These are phyloP conservation scores for Leccinum fallax DNA, from an alignment of 1,284 basidiomycete genomes.

Conservation along the genomic window DNA sequence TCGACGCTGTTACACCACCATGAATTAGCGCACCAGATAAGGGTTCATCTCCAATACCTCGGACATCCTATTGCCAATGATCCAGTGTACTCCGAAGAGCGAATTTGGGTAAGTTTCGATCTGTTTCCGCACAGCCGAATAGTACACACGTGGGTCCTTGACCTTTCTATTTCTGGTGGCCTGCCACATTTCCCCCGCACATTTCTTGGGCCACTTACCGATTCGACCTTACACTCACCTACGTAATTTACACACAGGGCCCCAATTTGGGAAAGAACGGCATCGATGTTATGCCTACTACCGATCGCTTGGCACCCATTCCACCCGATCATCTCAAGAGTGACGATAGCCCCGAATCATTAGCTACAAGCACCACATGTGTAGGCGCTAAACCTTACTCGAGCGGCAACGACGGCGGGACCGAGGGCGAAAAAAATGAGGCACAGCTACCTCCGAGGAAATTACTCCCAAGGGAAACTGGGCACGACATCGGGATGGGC, in stretches of 20 bases:
- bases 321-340: constrained; percentile 58
- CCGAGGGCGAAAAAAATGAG: constrained; percentile 16
- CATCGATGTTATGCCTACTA: constrained; percentile 69
- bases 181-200: background rate
- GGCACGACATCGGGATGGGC: constrained; percentile 86
- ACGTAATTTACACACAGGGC: constrained; percentile 50
- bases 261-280: constrained; percentile 78
- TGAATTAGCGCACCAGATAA: constrained; percentile 83
- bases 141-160: background rate
- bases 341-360: constrained; percentile 39
- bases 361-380: constrained; percentile 21
- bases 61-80: constrained; percentile 95
- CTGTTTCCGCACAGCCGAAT: background rate
- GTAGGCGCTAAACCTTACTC: constrained; percentile 26
- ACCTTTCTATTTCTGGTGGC: background rate
- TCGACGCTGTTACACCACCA: constrained; percentile 8
- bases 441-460: constrained; percentile 37
- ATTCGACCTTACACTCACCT: constrained; percentile 6
- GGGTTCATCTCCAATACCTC: constrained; percentile 95
- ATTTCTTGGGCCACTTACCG: background rate
- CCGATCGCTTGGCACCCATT: constrained; percentile 63
- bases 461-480: constrained; percentile 76
- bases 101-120: constrained; percentile 71
- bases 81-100: constrained; percentile 78
- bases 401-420: background rate